Evolutionary conservation across 495 filamentous ascomycete species (phyloP).

Genomic region (Chaetomium fimeti): DNA sequence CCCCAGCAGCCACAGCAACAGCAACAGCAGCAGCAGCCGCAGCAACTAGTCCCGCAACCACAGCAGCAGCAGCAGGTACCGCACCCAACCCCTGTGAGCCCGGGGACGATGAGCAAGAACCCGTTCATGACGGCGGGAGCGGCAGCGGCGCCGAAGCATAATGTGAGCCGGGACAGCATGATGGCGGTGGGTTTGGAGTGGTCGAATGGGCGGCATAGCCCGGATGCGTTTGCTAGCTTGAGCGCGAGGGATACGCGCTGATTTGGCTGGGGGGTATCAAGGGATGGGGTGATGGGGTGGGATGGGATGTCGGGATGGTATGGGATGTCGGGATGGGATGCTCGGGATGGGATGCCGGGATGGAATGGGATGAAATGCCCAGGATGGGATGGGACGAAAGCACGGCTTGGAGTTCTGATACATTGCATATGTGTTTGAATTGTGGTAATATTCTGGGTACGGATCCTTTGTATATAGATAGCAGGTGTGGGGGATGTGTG

Average conservation of each 20-base stretch:
- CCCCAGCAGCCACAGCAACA: conserved; percentile 27
- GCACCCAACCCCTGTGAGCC: conserved; percentile 28
- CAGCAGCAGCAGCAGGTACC: conserved; percentile 27
- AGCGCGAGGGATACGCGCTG: conserved; percentile 56
- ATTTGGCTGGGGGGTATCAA: conserved; percentile 3
- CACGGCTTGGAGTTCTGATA: background rate
- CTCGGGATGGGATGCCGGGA: background rate
- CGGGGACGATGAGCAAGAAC: conserved; percentile 45
- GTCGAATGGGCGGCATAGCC: conserved; percentile 81
- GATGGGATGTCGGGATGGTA: background rate
- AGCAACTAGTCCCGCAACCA: too few relatives aligned
- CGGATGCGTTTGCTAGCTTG: conserved; percentile 94
- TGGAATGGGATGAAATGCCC: background rate
- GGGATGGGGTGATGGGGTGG: background rate
- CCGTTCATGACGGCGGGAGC: conserved; percentile 42
- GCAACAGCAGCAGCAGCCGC: conserved; percentile 25
- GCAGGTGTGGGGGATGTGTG: background rate
- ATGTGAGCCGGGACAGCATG: conserved; percentile 87
- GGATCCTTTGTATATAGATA: background rate
- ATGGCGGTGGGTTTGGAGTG: conserved; percentile 67
- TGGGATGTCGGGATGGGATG: background rate
- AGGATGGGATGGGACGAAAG: too few relatives aligned
- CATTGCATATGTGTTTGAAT: background rate
- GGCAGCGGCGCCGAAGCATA: conserved; percentile 36
- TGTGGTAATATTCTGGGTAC: background rate